Evolutionary conservation across 768 basidiomycete genomes (phyloP).

Genomic region (Tylopilus rubrobrunneus): DNA sequence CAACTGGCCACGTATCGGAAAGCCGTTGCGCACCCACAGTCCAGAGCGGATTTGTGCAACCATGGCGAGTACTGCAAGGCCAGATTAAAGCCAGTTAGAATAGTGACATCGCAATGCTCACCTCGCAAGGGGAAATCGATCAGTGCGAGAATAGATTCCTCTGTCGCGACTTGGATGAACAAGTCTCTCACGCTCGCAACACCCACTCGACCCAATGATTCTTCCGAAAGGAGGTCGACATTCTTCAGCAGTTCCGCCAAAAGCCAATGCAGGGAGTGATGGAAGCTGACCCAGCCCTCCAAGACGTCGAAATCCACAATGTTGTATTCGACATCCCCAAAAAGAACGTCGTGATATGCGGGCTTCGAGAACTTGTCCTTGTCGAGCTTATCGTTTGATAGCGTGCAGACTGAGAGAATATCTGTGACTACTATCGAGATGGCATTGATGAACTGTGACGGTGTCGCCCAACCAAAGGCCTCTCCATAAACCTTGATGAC

Average conservation of each 20-base stretch:
- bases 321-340: slow-evolving; percentile 56
- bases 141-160: slow-evolving; percentile 66
- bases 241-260: slow-evolving; percentile 87
- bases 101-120: slow-evolving; percentile 33
- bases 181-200: slow-evolving; percentile 55
- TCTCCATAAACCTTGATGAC: slow-evolving; percentile 89
- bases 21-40: slow-evolving; percentile 97
- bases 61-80: slow-evolving; percentile 71
- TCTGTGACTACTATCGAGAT: slow-evolving; percentile 67
- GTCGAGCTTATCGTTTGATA: slow-evolving; percentile 67
- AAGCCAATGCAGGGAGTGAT: slow-evolving; percentile 90
- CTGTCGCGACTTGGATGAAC: slow-evolving; percentile 57
- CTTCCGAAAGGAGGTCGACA: slow-evolving; percentile 60
- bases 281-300: slow-evolving; percentile 85
- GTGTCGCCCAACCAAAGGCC: slow-evolving; percentile 59
- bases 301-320: slow-evolving; percentile 75
- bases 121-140: slow-evolving; percentile 90
- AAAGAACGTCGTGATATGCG: slow-evolving; percentile 60
- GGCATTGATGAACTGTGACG: slow-evolving; percentile 59
- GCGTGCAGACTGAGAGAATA: slow-evolving; percentile 67
- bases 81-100: not conserved
- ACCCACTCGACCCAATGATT: slow-evolving; percentile 48
- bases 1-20: slow-evolving; percentile 90
- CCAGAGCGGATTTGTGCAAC: slow-evolving; percentile 94
- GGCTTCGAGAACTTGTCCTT: slow-evolving; percentile 58